Conservation (phyloP, 2,329 filamentous ascomycete species). For the Emericellopsis cladophorae region DNA sequence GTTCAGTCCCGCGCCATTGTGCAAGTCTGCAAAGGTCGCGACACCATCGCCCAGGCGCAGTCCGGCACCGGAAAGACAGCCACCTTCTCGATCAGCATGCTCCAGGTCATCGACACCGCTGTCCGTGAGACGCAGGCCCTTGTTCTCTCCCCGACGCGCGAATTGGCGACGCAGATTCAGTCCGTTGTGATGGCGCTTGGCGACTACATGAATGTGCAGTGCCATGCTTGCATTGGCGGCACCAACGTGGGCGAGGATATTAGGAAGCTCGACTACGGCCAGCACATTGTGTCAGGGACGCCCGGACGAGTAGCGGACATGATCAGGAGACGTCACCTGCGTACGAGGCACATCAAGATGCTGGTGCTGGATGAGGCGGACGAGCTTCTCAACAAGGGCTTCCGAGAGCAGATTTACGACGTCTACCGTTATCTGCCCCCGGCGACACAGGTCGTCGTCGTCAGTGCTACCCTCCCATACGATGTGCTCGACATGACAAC, state of each 20-base stretch:
- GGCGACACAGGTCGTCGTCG: slow-evolving; percentile 95
- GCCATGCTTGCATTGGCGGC: slow-evolving; percentile 95
- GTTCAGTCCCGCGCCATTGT: slow-evolving; percentile 98
- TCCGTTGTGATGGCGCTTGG: slow-evolving; percentile 99
- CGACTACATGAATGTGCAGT: slow-evolving; percentile 99
- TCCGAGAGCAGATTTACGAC: slow-evolving; percentile 97
- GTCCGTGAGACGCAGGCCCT: slow-evolving; percentile 90
- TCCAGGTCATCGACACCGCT: slow-evolving; percentile 89
- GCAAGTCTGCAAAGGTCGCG: slow-evolving; percentile 96
- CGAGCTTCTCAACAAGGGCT: slow-evolving; percentile 74
- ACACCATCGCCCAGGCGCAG: slow-evolving; percentile 96
- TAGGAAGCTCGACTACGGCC: slow-evolving; percentile 90
- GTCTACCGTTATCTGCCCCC: slow-evolving; percentile 95
- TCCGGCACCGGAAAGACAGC: slow-evolving; percentile 95
- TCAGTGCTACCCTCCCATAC: slow-evolving; percentile 92
- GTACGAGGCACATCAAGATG: slow-evolving; percentile 53
- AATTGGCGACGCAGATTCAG: slow-evolving; percentile 96
- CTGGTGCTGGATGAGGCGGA: slow-evolving; percentile 49
- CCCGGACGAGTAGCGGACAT: slow-evolving; percentile 77
- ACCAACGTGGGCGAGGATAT: slow-evolving; percentile 98
- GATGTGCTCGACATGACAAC: slow-evolving; percentile 98
- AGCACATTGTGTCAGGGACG: slow-evolving; percentile 94
- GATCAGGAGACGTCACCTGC: slow-evolving; percentile 44
- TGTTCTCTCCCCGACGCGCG: slow-evolving; percentile 88
- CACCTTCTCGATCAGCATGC: slow-evolving; percentile 91